Evolutionary conservation across 345 rosid species (phyloP).

Genomic region (Anastatica hierochuntica): DNA sequence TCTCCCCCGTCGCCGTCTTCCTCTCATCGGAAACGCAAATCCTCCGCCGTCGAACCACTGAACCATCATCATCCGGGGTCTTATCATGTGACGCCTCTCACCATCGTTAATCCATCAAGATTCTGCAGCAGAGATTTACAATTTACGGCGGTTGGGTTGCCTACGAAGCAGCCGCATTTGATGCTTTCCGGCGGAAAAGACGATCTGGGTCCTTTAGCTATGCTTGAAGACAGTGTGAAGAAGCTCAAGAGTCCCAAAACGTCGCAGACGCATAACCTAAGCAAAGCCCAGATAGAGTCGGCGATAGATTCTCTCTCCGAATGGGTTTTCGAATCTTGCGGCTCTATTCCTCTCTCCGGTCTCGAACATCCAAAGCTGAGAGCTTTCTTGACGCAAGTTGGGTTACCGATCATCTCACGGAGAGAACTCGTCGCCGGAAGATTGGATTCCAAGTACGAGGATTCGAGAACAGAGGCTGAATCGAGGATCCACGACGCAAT

Average conservation of each 20-base stretch:
- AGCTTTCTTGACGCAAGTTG: constrained; percentile 78
- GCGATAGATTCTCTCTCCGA: constrained; percentile 77
- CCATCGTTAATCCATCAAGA: constrained; percentile 68
- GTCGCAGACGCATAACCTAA: constrained; percentile 59
- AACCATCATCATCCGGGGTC: constrained; percentile 25
- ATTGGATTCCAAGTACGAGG: constrained; percentile 69
- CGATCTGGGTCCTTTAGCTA: constrained; percentile 80
- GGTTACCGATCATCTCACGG: constrained; percentile 64
- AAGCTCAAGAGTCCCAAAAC: constrained; percentile 82
- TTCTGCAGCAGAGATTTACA: constrained; percentile 26
- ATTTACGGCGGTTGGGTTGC: constrained; percentile 7
- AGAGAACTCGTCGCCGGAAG: constrained; percentile 57
- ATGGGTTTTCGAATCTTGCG: constrained; percentile 94
- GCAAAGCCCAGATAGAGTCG: constrained; percentile 64
- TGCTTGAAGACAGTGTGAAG: constrained; percentile 96
- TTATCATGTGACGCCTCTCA: constrained; percentile 50
- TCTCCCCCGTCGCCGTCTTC: constrained; percentile 12
- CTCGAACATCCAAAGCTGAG: constrained; percentile 87
- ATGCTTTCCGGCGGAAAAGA: constrained; percentile 94
- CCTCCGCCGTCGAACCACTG: constrained; percentile 20
- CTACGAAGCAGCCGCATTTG: constrained; percentile 59
- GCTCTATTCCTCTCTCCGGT: constrained; percentile 80
- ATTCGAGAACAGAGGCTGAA: constrained; percentile 71
- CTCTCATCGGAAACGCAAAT: constrained; percentile 49
- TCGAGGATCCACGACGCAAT: constrained; percentile 80